Evolutionary conservation across 305 asterid species (phyloP).

Genomic region (Rubia occidens): DNA sequence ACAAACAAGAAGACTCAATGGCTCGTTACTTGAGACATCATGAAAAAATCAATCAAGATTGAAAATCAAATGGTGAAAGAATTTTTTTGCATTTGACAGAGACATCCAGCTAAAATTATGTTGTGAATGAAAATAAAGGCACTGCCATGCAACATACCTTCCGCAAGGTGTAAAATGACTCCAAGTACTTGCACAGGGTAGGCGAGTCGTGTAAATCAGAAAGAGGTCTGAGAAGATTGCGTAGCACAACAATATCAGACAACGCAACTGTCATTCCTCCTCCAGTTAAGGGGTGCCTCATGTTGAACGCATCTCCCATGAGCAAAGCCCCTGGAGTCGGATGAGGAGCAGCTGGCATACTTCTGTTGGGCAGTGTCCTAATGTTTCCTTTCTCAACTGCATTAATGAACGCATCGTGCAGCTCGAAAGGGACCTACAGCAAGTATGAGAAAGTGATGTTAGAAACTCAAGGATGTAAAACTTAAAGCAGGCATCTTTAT

Average conservation of each 20-base stretch:
- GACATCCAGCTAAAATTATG: neutral
- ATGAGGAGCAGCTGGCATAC: conserved; percentile 92
- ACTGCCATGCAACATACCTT: conserved; percentile 36
- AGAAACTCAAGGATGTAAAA: neutral
- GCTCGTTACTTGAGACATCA: too few species aligned
- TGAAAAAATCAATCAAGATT: neutral
- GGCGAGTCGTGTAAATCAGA: conserved; percentile 51
- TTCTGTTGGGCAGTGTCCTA: conserved; percentile 86
- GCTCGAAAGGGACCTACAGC: conserved; percentile 51
- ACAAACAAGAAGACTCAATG: neutral
- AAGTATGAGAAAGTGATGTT: neutral
- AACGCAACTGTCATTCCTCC: conserved; percentile 95
- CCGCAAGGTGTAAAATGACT: conserved; percentile 76
- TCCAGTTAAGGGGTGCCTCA: conserved; percentile 90
- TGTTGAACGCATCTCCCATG: conserved; percentile 91
- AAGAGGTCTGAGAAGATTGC: conserved; percentile 70
- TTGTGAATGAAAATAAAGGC: neutral
- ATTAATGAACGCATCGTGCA: conserved; percentile 49
- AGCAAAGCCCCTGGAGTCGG: conserved; percentile 90
- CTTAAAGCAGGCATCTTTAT: neutral
- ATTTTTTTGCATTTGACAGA: neutral
- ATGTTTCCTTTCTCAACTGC: conserved; percentile 71
- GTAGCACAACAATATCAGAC: conserved; percentile 71
- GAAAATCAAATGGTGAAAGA: neutral
- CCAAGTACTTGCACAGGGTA: conserved; percentile 67